Conservation (phyloP, 2,329 filamentous ascomycete genomes). For the Stagonosporopsis tanaceti region DNA sequence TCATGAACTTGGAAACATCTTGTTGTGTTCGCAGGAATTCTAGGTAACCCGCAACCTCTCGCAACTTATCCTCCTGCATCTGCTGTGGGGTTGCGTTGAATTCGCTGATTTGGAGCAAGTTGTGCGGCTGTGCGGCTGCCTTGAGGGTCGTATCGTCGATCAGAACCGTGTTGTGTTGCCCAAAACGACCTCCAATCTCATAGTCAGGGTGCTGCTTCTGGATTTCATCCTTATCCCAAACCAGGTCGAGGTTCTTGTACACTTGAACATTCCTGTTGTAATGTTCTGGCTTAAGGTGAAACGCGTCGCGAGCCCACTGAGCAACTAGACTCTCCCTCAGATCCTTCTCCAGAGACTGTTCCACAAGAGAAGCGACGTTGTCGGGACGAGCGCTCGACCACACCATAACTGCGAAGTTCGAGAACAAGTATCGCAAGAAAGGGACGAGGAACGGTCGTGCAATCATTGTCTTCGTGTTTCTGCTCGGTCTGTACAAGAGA, state of each 20-base stretch:
- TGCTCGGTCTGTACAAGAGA: conserved; percentile 74
- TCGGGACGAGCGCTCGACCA: conserved; percentile 85
- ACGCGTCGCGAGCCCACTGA: conserved; percentile 79
- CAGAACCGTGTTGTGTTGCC: conserved; percentile 85
- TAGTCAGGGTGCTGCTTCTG: conserved; percentile 54
- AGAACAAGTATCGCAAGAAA: conserved; percentile 78
- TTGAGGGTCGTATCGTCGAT: conserved; percentile 88
- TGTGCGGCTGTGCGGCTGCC: conserved; percentile 81
- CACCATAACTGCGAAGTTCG: conserved; percentile 80
- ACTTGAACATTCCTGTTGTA: conserved; percentile 79
- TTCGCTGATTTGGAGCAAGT: conserved; percentile 81
- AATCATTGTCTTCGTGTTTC: conserved; percentile 60
- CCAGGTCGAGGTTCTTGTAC: conserved; percentile 80
- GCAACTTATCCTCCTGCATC: conserved; percentile 55
- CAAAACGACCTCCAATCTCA: conserved; percentile 63
- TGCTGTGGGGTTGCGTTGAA: conserved; percentile 64
- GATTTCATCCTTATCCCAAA: conserved; percentile 69
- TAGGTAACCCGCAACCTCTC: conserved; percentile 61
- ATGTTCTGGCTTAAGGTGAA: conserved; percentile 70
- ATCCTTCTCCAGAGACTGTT: conserved; percentile 65
- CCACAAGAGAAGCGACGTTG: conserved; percentile 76
- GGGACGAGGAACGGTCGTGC: conserved; percentile 70
- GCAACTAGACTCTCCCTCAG: conserved; percentile 68
- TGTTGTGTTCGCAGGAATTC: conserved; percentile 59
- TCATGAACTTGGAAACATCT: conserved; percentile 71